Evolutionary conservation across 2,329 filamentous ascomycete genomes (phyloP).

Genomic region (Verticillium isaacii): DNA sequence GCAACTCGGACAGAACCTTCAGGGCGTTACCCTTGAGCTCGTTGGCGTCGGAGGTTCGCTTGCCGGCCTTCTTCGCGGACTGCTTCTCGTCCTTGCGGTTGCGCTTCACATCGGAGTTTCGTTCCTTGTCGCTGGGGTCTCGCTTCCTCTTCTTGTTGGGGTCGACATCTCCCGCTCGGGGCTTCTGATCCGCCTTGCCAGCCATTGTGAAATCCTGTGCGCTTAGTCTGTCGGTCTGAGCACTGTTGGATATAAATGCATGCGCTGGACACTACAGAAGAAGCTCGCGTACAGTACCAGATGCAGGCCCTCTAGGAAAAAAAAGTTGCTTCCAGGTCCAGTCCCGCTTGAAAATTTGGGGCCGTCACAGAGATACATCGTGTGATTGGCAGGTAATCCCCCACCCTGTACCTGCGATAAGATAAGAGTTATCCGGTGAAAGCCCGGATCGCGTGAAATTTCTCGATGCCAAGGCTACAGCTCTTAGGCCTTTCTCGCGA

Average conservation of each 20-base stretch:
- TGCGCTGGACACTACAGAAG: neutral
- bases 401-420: conserved; percentile 8
- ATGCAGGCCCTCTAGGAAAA: conserved; percentile 3
- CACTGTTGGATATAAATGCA: neutral
- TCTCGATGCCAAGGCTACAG: conserved; percentile 3
- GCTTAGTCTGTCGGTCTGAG: neutral
- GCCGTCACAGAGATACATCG: conserved; percentile 3
- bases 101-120: conserved; percentile 35
- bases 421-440: conserved; percentile 9
- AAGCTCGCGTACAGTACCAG: conserved; percentile 1
- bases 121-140: conserved; percentile 35
- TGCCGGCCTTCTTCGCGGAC: conserved; percentile 9
- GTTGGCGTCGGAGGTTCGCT: conserved; percentile 4
- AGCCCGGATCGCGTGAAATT: conserved; percentile 9
- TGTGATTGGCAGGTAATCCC: conserved; percentile 4
- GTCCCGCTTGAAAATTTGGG: conserved; percentile 14
- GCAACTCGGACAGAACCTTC: conserved; percentile 9
- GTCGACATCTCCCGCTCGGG: conserved; percentile 25
- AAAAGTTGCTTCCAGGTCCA: conserved; percentile 11
- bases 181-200: conserved; percentile 23
- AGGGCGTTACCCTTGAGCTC: conserved; percentile 12
- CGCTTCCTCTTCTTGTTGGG: conserved; percentile 41
- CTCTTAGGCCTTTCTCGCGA: neutral
- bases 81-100: conserved; percentile 23
- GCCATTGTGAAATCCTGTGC: conserved; percentile 24